Percentiles rank a stretch among this genome's conserved stretches.
phyloP scores from a whole-genome alignment of 1,139 yeast genomes.

The Lizanozyma gosingica region DNA sequence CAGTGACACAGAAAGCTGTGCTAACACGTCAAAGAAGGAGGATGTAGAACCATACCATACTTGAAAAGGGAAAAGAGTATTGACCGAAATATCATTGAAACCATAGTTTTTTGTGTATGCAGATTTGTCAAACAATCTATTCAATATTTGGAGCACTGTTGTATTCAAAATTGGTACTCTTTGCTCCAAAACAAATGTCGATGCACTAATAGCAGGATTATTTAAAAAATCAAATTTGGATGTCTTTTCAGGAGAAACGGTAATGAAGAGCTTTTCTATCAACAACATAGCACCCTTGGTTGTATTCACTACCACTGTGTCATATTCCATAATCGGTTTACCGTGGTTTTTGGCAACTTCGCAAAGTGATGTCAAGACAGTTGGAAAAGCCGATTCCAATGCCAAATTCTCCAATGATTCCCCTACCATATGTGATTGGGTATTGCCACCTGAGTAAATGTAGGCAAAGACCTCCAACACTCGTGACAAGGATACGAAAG shows the following conservation, averaged over 20 bases:
- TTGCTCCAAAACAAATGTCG: constrained; percentile 15
- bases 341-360: background rate
- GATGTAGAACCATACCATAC: constrained; percentile 37
- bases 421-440: background rate
- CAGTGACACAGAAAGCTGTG: constrained; percentile 3
- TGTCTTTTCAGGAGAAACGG: constrained; percentile 5
- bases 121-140: constrained; percentile 24
- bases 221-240: constrained; percentile 14
- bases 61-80: constrained; percentile 30
- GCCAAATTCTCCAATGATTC: background rate
- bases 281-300: background rate
- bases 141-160: constrained; percentile 23
- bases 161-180: constrained; percentile 24
- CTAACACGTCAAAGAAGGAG: background rate
- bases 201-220: constrained; percentile 17
- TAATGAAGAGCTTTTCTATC: background rate
- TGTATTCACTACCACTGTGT: background rate
- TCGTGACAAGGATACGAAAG: constrained; percentile 26
- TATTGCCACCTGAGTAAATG: background rate
- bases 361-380: background rate
- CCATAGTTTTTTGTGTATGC: constrained; percentile 12
- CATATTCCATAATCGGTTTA: background rate
- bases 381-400: background rate
- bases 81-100: constrained; percentile 9
- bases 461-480: constrained; percentile 30